phyloP scores from a whole-genome alignment of 2,329 filamentous ascomycete species.

The Oidium heveae region DNA sequence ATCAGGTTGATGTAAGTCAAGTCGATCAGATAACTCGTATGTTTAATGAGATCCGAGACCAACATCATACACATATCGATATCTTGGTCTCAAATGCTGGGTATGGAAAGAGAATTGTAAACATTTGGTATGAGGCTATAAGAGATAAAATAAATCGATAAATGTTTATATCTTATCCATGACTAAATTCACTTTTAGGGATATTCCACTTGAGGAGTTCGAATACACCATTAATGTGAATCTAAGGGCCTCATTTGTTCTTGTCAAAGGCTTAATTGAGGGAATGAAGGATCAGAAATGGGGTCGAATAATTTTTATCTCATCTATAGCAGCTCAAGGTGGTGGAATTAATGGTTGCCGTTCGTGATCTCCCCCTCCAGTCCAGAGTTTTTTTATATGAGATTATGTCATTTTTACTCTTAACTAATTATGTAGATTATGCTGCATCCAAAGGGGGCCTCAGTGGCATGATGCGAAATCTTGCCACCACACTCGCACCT shows the following conservation, averaged over 20 bases:
- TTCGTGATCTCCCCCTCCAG: conserved; percentile 1
- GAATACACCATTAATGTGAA: conserved; percentile 11
- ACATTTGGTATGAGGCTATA: conserved; percentile 29
- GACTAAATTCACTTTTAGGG: conserved; percentile 1
- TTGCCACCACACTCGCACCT: conserved; percentile 18
- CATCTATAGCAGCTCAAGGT: conserved; percentile 7
- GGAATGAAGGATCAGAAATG: conserved; percentile 18
- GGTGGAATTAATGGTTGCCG: conserved; percentile 11
- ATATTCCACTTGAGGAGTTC: conserved; percentile 10
- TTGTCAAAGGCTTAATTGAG: conserved; percentile 9
- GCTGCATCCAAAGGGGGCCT: conserved; percentile 19
- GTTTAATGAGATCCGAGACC: conserved; percentile 26
- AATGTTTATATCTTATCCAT: conserved; percentile 15
- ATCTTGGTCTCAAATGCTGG: no score
- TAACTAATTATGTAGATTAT: conserved; percentile 5
- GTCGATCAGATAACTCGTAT: conserved; percentile 26
- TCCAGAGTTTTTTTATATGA: background rate
- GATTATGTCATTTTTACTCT: background rate
- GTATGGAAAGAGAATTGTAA: no score
- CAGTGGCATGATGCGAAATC: conserved; percentile 21
- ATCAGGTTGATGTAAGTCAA: conserved; percentile 31
- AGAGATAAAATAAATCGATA: conserved; percentile 41
- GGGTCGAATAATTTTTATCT: conserved; percentile 9
- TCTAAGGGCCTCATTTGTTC: conserved; percentile 8
- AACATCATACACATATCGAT: conserved; percentile 15